Conservation (phyloP, 768 basidiomycete genomes). For the Dictyophora rubrovolvata region DNA sequence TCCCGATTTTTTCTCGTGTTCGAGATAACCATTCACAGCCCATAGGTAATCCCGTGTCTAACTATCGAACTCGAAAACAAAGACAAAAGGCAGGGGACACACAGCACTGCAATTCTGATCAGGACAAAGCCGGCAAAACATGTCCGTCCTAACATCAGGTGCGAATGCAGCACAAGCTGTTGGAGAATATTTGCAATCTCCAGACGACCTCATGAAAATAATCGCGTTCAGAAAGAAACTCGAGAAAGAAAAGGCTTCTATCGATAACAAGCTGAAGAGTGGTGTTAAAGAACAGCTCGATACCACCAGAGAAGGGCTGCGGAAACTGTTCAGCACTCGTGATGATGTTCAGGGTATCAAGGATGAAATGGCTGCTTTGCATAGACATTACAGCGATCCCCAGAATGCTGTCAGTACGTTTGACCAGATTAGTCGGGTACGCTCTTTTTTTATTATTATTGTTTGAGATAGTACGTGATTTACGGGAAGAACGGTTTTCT, state of each 20-base stretch:
- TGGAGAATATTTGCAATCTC: constrained; percentile 85
- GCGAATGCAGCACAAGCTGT: constrained; percentile 62
- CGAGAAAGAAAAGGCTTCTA: constrained; percentile 92
- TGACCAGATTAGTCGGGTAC: constrained; percentile 89
- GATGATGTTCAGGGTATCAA: constrained; percentile 70
- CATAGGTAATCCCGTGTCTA: too few relatives aligned
- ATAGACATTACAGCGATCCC: constrained; percentile 67
- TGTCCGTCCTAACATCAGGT: constrained; percentile 11
- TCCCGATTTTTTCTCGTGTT: too few relatives aligned
- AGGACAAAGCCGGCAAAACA: neutral
- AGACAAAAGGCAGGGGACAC: neutral
- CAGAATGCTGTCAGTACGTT: constrained; percentile 73
- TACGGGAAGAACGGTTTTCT: neutral
- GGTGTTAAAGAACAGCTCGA: constrained; percentile 92
- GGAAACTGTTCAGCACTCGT: constrained; percentile 68
- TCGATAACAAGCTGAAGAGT: constrained; percentile 80
- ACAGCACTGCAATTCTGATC: neutral
- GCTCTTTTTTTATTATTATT: constrained; percentile 19
- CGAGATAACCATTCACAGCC: too few relatives aligned
- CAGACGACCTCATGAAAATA: constrained; percentile 87
- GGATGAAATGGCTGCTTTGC: constrained; percentile 78
- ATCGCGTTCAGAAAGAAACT: constrained; percentile 85
- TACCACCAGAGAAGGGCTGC: constrained; percentile 78
- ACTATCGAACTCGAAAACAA: neutral
- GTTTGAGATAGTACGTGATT: neutral